phyloP scores from a whole-genome alignment of 768 basidiomycete species.

The Xerocomellus amylosporus region DNA sequence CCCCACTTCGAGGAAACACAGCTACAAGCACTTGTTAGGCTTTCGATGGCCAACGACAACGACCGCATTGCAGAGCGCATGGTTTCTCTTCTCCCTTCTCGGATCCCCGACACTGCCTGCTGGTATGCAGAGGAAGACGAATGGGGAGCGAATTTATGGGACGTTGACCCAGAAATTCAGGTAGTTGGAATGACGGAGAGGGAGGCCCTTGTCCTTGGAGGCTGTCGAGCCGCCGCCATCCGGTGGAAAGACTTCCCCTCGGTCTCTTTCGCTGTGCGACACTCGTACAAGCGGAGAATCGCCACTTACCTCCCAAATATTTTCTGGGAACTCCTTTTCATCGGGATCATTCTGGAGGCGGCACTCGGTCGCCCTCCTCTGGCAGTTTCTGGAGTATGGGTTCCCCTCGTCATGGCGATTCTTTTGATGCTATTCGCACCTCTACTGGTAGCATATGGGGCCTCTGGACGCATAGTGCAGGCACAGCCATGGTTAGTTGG shows the following conservation, averaged over 20 bases:
- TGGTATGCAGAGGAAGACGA: constrained; percentile 25
- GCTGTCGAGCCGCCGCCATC: constrained; percentile 22
- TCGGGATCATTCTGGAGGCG: neutral
- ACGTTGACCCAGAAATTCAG: constrained; percentile 17
- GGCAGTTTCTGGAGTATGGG: neutral
- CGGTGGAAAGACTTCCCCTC: constrained; percentile 25
- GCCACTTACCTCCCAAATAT: constrained; percentile 2
- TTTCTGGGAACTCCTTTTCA: neutral
- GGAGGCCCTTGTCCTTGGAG: constrained; percentile 21
- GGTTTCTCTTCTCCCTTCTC: constrained; percentile 18
- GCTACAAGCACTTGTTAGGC: constrained; percentile 20
- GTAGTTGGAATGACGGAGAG: constrained; percentile 19
- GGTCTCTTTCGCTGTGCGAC: constrained; percentile 12
- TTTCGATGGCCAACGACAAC: constrained; percentile 27
- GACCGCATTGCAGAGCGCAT: constrained; percentile 24
- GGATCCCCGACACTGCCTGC: neutral
- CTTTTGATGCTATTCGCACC: constrained; percentile 17
- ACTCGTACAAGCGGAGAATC: constrained; percentile 14
- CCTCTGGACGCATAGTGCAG: constrained; percentile 13
- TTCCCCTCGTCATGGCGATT: neutral
- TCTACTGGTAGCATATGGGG: constrained; percentile 10
- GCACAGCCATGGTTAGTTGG: constrained; percentile 25
- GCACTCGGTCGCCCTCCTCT: fast-evolving
- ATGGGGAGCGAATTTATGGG: constrained; percentile 19
- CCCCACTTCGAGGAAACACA: constrained; percentile 17